A percentile compares a stretch with the other conserved stretches of the same genome.
phyloP scores from a whole-genome alignment of 805 yeast genomes.

The Metschnikowia matae region DNA sequence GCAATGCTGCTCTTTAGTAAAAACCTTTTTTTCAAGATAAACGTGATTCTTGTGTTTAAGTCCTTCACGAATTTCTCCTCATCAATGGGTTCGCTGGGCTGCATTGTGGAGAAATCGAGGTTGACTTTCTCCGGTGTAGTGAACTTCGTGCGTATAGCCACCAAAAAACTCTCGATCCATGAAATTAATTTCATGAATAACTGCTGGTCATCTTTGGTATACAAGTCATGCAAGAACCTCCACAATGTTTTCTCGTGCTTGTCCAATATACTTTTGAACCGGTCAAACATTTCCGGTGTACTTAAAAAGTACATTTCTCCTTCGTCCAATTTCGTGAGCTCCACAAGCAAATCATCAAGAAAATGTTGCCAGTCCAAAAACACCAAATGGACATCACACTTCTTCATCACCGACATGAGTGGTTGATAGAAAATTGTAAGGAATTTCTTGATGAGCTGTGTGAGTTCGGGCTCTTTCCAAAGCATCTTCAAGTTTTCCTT shows the following conservation, averaged over 20 bases:
- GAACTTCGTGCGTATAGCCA: constrained; percentile 61
- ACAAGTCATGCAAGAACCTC: constrained; percentile 75
- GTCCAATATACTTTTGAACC: constrained; percentile 60
- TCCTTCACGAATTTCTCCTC: constrained; percentile 32
- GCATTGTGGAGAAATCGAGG: constrained; percentile 38
- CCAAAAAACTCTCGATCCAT: constrained; percentile 71
- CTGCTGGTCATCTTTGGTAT: constrained; percentile 66
- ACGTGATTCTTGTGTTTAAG: constrained; percentile 36
- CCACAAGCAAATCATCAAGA: constrained; percentile 55
- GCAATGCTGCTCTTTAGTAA: constrained; percentile 34
- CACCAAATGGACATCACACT: constrained; percentile 62
- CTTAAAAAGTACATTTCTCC: constrained; percentile 46
- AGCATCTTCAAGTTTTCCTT: constrained; percentile 68
- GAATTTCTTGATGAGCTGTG: constrained; percentile 68
- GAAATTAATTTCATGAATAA: constrained; percentile 66
- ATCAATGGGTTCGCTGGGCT: constrained; percentile 25
- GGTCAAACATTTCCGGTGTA: constrained; percentile 60
- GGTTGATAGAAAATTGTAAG: constrained; percentile 73
- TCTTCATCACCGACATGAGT: constrained; percentile 60
- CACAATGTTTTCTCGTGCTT: constrained; percentile 71
- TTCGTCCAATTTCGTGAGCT: constrained; percentile 55
- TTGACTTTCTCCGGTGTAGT: constrained; percentile 34
- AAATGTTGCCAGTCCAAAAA: constrained; percentile 41
- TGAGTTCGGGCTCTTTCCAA: constrained; percentile 83
- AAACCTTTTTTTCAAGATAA: constrained; percentile 34